Base-by-base conservation (phyloP, 1,284 basidiomycete species). In the Irpex lacteus region DNA sequence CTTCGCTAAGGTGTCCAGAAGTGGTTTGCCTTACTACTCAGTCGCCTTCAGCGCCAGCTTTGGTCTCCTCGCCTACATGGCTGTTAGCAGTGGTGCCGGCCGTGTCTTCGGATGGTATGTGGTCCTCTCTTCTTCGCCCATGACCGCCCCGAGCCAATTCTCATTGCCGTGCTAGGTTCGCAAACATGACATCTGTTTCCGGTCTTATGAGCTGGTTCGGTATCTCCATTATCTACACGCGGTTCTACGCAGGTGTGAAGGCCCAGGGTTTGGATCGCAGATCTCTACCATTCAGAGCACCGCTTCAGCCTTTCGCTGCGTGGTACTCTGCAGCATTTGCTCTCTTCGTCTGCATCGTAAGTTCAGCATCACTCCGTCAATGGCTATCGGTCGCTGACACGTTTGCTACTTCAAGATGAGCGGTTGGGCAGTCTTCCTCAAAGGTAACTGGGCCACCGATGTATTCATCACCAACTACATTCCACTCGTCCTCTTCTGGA, bases 131-230 rank as follows among this genome's bases (percentile, higher is more conserved):
- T 59, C 8, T 15, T 15, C 15, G 40, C 40, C 40, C 11, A 15
- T 44, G 8, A 11, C 15, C 8, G 40, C 15, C 4, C 15, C 11
- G 56, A 60, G 18, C n/a, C 7, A 52, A 52, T 3, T 13, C 50
- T 52, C 11, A 52, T 52, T 34, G 4, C 61, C 61, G 38, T 13
- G 9, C 26, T 34, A 95, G 91, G 87, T 88, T 95, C 69, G 74
- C 87, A 55, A 91, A 89, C 78, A 88, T 94, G 88, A 90, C 85
- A 21, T 70, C 85, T 40, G 72, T 86, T 19, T 81, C 83, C 6
- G 90, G 89, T 52, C 75, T 91, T 62, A 81, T 93, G 78, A 91
- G 91, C 9, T 97, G 95, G 95, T 89, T 91, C 71, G 91, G 88
- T 66, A 96, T 96, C 71, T 82, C 81, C 47, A 68, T 94, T 60